phyloP scores from a whole-genome alignment of 2,329 filamentous ascomycete species.

The Ophiostoma perfectum region DNA sequence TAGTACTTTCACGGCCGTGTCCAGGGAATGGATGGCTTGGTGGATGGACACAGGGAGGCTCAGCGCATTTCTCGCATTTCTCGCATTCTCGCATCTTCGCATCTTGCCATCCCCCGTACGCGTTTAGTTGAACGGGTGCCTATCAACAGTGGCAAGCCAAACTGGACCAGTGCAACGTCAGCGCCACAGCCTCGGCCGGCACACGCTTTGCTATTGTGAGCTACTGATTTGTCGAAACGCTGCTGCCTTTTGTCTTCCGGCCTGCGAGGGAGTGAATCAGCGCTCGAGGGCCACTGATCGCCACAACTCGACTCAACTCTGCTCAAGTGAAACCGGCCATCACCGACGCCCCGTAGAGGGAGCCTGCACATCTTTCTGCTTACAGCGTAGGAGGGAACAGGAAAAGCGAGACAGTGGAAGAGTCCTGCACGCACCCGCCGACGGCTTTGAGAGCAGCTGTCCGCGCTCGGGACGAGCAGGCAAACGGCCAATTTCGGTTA shows the following conservation, averaged over 20 bases:
- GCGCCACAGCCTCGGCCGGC: too few relatives aligned
- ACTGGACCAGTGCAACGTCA: too few relatives aligned
- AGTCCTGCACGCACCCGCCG: neutral
- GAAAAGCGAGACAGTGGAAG: neutral
- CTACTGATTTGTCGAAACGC: neutral
- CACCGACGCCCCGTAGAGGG: constrained; percentile 2
- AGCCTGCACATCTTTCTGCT: constrained; percentile 2
- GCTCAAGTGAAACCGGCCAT: constrained; percentile 5
- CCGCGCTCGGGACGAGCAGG: constrained; percentile 1
- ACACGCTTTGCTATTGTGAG: too few relatives aligned
- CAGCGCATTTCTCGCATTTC: too few relatives aligned
- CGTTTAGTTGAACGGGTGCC: too few relatives aligned
- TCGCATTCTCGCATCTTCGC: too few relatives aligned
- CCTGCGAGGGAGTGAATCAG: neutral
- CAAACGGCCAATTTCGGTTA: neutral
- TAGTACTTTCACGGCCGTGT: too few relatives aligned
- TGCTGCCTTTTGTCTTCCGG: neutral
- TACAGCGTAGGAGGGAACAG: neutral
- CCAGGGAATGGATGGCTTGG: too few relatives aligned
- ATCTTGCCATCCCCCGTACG: too few relatives aligned
- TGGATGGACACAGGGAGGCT: too few relatives aligned
- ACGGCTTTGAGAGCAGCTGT: neutral
- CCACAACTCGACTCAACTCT: neutral
- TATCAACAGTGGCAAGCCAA: too few relatives aligned
- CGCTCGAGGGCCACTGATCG: neutral